Conservation (phyloP, 2,329 filamentous ascomycete genomes). For the Ascochyta fabae region DNA sequence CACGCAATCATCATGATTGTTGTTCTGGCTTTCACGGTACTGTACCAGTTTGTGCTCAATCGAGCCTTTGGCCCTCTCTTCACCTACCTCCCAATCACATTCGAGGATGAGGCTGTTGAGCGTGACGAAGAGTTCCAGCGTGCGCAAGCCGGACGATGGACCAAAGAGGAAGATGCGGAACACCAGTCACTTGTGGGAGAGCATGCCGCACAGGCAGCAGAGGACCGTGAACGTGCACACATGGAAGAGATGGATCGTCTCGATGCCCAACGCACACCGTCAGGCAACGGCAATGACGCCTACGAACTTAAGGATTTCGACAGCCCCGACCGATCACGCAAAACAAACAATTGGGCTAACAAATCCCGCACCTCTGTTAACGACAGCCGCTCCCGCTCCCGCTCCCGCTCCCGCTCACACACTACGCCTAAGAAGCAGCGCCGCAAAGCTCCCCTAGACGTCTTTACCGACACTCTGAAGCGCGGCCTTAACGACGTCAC, state of each 20-base stretch:
- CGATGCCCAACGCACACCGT: conserved; percentile 16
- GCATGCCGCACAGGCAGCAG: conserved; percentile 37
- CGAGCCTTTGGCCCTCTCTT: conserved; percentile 83
- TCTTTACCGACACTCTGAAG: conserved; percentile 35
- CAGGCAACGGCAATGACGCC: conserved; percentile 13
- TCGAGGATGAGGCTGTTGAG: conserved; percentile 93
- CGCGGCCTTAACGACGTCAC: conserved; percentile 39
- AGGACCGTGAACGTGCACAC: conserved; percentile 42
- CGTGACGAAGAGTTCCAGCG: conserved; percentile 88
- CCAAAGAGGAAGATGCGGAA: conserved; percentile 59
- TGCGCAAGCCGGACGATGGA: conserved; percentile 74
- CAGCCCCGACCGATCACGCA: conserved; percentile 27
- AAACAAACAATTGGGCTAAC: conserved; percentile 38
- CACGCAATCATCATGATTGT: conserved; percentile 89
- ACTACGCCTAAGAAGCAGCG: conserved; percentile 27
- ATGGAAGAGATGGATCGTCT: conserved; percentile 35
- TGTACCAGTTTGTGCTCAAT: conserved; percentile 85
- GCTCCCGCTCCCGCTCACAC: conserved; percentile 21
- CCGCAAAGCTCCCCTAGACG: conserved; percentile 37
- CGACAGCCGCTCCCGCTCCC: conserved; percentile 31
- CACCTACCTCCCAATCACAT: conserved; percentile 88
- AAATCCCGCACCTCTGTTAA: conserved; percentile 38
- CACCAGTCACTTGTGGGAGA: conserved; percentile 47
- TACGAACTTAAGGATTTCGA: conserved; percentile 42
- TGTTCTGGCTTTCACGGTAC: conserved; percentile 69